phyloP scores from a whole-genome alignment of 345 rosid genomes.

The Rhizophora apiculata region DNA sequence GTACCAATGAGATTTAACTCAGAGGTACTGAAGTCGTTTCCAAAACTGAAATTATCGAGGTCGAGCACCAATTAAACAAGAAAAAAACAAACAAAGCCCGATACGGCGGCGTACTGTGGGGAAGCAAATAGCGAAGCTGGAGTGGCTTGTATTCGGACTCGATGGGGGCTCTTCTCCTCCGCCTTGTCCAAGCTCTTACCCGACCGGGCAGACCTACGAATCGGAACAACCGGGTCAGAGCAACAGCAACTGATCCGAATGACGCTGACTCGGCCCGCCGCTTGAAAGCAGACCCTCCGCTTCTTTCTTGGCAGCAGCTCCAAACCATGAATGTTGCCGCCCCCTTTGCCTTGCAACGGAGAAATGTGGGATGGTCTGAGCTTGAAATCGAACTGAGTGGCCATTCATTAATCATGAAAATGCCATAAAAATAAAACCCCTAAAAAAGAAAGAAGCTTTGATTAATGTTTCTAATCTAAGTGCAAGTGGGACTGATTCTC shows the following conservation, averaged over 20 bases:
- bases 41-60: too few relatives aligned
- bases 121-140: conserved; percentile 77
- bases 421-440: conserved; percentile 44
- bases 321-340: conserved; percentile 20
- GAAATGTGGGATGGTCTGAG: conserved; percentile 27
- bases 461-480: background rate
- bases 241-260: conserved; percentile 47
- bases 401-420: conserved; percentile 53
- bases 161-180: conserved; percentile 53
- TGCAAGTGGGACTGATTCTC: background rate
- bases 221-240: conserved; percentile 59
- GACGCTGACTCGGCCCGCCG: conserved; percentile 16
- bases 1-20: too few relatives aligned
- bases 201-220: conserved; percentile 37
- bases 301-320: conserved; percentile 28
- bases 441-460: background rate
- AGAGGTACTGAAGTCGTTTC: too few relatives aligned
- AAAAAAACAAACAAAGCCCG: too few relatives aligned
- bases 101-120: conserved; percentile 49
- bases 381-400: conserved; percentile 64
- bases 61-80: too few relatives aligned
- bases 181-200: conserved; percentile 40
- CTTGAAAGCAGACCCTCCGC: conserved; percentile 25
- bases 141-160: conserved; percentile 52
- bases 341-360: conserved; percentile 6